A percentile compares a stretch with the other conserved stretches of the same genome.
These are phyloP conservation scores for Xylaria sp. DNA, from an alignment of 2,329 filamentous ascomycete genomes.

Conservation along the genomic window DNA sequence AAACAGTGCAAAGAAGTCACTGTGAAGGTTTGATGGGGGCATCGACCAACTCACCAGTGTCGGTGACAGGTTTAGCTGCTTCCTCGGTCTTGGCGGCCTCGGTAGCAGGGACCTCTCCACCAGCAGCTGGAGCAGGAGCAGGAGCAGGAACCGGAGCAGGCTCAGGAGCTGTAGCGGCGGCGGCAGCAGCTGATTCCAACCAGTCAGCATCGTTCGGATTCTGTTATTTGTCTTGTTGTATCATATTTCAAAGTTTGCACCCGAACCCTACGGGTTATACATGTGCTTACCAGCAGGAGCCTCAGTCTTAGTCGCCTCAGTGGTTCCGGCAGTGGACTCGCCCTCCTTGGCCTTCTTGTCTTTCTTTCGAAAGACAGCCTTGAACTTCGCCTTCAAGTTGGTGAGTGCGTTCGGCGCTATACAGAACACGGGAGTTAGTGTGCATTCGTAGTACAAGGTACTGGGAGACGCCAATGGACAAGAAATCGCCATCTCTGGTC, in stretches of 20 bases:
- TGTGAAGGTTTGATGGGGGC: neutral
- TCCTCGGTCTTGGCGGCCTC: slow-evolving; percentile 41
- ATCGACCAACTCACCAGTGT: slow-evolving; percentile 38
- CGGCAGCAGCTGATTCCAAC: slow-evolving; percentile 9
- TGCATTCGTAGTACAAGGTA: slow-evolving; percentile 11
- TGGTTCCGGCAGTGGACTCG: slow-evolving; percentile 32
- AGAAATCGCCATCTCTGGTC: slow-evolving; percentile 4
- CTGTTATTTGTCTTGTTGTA: neutral
- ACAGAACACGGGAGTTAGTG: slow-evolving; percentile 26
- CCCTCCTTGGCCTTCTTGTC: slow-evolving; percentile 35
- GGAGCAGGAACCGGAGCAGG: too few relatives aligned
- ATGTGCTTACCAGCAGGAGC: slow-evolving; percentile 23
- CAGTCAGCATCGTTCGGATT: slow-evolving; percentile 11
- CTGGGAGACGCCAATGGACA: slow-evolving; percentile 2
- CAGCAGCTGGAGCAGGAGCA: slow-evolving; percentile 4
- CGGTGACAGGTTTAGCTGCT: slow-evolving; percentile 30
- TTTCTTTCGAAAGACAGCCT: slow-evolving; percentile 43
- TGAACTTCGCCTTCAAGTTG: slow-evolving; percentile 62
- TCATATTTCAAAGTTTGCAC: neutral
- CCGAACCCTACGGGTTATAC: slow-evolving; percentile 1
- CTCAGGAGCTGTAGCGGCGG: neutral
- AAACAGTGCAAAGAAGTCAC: slow-evolving; percentile 2
- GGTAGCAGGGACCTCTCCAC: slow-evolving; percentile 23
- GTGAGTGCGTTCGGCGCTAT: slow-evolving; percentile 57
- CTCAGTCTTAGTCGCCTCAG: slow-evolving; percentile 34